phyloP scores from a whole-genome alignment of 768 basidiomycete genomes.

The Mycena floridula region DNA sequence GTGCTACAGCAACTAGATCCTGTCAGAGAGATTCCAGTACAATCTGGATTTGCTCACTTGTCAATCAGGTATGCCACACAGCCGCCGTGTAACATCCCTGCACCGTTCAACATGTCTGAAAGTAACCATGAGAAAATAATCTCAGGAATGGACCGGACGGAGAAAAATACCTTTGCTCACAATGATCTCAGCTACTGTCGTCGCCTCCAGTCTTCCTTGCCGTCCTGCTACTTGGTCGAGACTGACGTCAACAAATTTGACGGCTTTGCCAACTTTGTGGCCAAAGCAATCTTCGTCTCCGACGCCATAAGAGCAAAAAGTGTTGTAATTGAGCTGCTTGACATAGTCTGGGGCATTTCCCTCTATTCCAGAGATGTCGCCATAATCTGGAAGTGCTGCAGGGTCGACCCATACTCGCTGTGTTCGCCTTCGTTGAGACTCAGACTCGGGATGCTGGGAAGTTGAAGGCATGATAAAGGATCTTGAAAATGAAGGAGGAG shows the following conservation, averaged over 20 bases:
- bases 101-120: conserved; percentile 69
- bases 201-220: conserved; percentile 51
- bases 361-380: conserved; percentile 47
- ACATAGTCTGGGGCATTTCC: conserved; percentile 59
- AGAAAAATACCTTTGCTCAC: conserved; percentile 63
- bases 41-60: conserved; percentile 36
- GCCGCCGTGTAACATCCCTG: conserved; percentile 73
- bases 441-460: too few relatives aligned
- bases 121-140: background rate
- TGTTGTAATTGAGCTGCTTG: conserved; percentile 64
- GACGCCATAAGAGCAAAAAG: conserved; percentile 65
- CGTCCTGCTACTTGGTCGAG: conserved; percentile 39
- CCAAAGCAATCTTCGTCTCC: conserved; percentile 59
- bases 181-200: conserved; percentile 54
- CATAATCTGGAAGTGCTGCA: conserved; percentile 49
- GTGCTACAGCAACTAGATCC: conserved; percentile 53
- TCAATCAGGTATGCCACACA: conserved; percentile 71
- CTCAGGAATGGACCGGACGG: conserved; percentile 15
- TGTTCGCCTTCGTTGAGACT: too few relatives aligned
- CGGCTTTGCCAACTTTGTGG: conserved; percentile 50
- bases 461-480: too few relatives aligned
- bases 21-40: background rate
- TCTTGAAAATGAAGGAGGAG: too few relatives aligned
- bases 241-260: conserved; percentile 56
- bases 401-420: conserved; percentile 59